A percentile compares a stretch with the other conserved stretches of the same genome.
These are phyloP conservation scores for Fusarium chaquense DNA, from an alignment of 2,329 filamentous ascomycete genomes.

Conservation along the genomic window DNA sequence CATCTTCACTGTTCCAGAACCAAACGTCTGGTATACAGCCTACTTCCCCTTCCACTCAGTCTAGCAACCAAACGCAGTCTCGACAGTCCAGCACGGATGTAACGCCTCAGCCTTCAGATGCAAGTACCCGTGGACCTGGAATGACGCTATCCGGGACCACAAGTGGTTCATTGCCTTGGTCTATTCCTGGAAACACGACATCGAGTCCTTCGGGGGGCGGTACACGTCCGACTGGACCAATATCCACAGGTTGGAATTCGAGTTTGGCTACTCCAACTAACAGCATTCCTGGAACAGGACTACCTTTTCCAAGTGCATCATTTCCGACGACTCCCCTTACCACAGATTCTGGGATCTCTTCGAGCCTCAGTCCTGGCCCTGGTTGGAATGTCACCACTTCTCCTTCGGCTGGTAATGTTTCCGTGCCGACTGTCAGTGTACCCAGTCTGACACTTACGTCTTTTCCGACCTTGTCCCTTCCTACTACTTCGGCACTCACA, in stretches of 20 bases:
- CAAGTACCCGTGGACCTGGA: conserved; percentile 4
- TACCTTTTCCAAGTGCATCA: not conserved
- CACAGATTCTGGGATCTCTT: not conserved
- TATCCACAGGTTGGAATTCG: conserved; percentile 29
- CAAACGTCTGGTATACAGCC: conserved; percentile 2
- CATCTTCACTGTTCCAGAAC: not conserved
- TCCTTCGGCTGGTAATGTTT: not conserved
- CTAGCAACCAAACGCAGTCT: conserved; percentile 14
- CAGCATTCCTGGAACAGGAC: conserved; percentile 2
- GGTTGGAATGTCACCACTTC: conserved; percentile 14
- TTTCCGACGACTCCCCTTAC: not conserved
- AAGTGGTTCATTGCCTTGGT: conserved; percentile 20
- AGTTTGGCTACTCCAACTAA: conserved; percentile 16
- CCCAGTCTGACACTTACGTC: conserved; percentile 6
- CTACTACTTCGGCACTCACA: not conserved
- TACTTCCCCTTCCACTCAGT: not conserved
- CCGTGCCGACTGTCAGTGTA: conserved; percentile 4
- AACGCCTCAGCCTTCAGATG: conserved; percentile 5
- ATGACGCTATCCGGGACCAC: conserved; percentile 16
- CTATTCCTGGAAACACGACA: conserved; percentile 27
- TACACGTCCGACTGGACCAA: conserved; percentile 25
- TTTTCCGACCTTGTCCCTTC: not conserved
- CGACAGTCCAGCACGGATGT: not conserved
- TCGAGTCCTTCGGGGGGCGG: conserved; percentile 12
- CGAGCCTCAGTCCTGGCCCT: not conserved